Evolutionary conservation across 2,329 filamentous ascomycete species (phyloP).

Genomic region (Phaeosphaeriaceae sp.): DNA sequence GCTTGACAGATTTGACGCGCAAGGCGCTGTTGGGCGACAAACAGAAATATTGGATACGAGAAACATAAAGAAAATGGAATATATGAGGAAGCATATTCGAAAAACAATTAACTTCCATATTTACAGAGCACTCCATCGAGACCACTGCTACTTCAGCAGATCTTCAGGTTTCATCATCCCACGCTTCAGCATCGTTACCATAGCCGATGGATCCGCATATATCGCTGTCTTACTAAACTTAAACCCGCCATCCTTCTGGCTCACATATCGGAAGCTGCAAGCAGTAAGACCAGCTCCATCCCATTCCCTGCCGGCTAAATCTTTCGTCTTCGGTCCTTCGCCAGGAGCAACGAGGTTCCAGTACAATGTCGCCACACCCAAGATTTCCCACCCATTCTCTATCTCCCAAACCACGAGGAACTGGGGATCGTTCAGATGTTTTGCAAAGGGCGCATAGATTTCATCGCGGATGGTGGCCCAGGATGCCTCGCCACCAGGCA

Average conservation of each 20-base stretch:
- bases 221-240: conserved; percentile 9
- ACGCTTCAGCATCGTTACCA: conserved; percentile 17
- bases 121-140: too few relatives aligned
- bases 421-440: conserved; percentile 8
- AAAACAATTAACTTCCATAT: too few relatives aligned
- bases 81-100: too few relatives aligned
- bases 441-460: conserved; percentile 15
- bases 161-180: conserved; percentile 23
- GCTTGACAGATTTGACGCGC: conserved; percentile 13
- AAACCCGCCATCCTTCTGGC: conserved; percentile 5
- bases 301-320: conserved; percentile 12
- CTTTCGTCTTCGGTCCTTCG: conserved; percentile 9
- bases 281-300: conserved; percentile 13
- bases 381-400: conserved; percentile 16
- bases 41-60: conserved; percentile 14
- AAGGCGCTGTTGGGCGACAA: conserved; percentile 15
- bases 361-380: conserved; percentile 13
- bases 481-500: conserved; percentile 8
- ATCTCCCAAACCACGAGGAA: conserved; percentile 13
- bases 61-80: not conserved
- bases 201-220: conserved; percentile 13
- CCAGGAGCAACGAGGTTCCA: conserved; percentile 13
- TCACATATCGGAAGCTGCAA: conserved; percentile 14
- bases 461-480: conserved; percentile 4
- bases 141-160: conserved; percentile 13